phyloP scores from a whole-genome alignment of 148 eudicot species.

The Amaranthus hypochondriacus region DNA sequence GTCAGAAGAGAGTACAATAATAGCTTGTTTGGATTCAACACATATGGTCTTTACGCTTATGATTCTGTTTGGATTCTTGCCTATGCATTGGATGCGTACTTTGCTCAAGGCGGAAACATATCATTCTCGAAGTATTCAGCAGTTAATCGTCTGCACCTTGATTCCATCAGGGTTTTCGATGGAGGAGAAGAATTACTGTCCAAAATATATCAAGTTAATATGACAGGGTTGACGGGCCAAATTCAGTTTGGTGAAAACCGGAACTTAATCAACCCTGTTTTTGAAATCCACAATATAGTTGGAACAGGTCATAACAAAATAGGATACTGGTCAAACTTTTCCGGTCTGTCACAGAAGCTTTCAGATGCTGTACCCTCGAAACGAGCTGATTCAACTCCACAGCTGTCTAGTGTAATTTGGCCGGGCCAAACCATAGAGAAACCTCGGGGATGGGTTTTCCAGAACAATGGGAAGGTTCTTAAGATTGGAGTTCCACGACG shows the following conservation, averaged over 20 bases:
- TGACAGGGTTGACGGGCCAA: constrained; percentile 57
- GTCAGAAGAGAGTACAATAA: constrained; percentile 23
- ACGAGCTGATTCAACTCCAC: constrained; percentile 30
- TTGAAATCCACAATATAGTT: constrained; percentile 62
- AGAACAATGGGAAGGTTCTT: constrained; percentile 45
- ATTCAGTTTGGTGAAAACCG: constrained; percentile 38
- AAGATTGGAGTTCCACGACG: constrained; percentile 73
- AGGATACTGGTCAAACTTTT: constrained; percentile 76
- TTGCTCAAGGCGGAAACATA: constrained; percentile 51
- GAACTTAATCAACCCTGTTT: constrained; percentile 47
- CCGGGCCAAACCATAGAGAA: constrained; percentile 51
- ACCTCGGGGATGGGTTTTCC: constrained; percentile 85
- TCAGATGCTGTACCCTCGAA: constrained; percentile 45
- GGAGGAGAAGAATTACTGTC: constrained; percentile 55
- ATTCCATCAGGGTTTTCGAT: constrained; percentile 51
- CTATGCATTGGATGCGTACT: constrained; percentile 47
- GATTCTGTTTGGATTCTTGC: constrained; percentile 83
- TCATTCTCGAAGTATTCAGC: constrained; percentile 50
- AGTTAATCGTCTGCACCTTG: constrained; percentile 37
- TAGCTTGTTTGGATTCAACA: constrained; percentile 40
- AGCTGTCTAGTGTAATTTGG: constrained; percentile 49
- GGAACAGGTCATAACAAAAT: constrained; percentile 49
- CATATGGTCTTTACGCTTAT: constrained; percentile 68
- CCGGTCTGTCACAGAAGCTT: constrained; percentile 53
- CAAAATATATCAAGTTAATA: constrained; percentile 36